Evolutionary conservation across 768 basidiomycete genomes (phyloP).

Genomic region (Phanerodontia chrysosporium): DNA sequence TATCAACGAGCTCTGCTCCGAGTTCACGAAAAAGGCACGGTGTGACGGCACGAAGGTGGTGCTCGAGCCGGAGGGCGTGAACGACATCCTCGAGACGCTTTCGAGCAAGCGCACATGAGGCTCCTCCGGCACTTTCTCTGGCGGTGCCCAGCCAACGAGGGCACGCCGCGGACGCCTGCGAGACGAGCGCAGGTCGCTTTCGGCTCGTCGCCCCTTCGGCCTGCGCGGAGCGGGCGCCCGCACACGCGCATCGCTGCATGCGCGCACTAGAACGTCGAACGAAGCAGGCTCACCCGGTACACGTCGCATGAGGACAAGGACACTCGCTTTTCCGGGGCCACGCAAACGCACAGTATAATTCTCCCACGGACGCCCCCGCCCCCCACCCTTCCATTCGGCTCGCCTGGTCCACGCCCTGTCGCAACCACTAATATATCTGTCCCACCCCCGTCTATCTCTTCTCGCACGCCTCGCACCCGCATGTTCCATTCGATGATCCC

Average conservation of each 20-base stretch:
- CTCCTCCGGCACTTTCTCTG: background rate
- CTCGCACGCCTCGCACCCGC: background rate
- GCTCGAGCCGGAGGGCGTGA: conserved; percentile 48
- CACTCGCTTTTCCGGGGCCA: background rate
- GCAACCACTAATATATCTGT: background rate
- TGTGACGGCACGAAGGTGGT: conserved; percentile 86
- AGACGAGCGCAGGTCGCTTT: no score
- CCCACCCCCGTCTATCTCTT: background rate
- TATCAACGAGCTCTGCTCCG: conserved; percentile 71
- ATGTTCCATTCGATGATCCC: background rate
- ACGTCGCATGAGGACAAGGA: no score
- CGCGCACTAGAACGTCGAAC: background rate
- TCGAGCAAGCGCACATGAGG: conserved; percentile 22
- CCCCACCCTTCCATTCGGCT: background rate
- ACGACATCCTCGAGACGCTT: conserved; percentile 40
- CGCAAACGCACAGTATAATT: background rate
- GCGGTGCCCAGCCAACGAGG: background rate
- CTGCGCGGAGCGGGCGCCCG: background rate
- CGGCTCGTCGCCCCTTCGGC: background rate
- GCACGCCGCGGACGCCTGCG: background rate
- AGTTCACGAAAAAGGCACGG: conserved; percentile 77
- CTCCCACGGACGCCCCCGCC: background rate
- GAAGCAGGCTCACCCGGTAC: no score
- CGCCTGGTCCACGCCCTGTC: background rate
- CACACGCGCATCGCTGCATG: background rate